A percentile compares a stretch with the other conserved stretches of the same genome.
Evolutionary conservation across 176 grass and related monocot species (phyloP).

Genomic region (Carex scoparia): DNA sequence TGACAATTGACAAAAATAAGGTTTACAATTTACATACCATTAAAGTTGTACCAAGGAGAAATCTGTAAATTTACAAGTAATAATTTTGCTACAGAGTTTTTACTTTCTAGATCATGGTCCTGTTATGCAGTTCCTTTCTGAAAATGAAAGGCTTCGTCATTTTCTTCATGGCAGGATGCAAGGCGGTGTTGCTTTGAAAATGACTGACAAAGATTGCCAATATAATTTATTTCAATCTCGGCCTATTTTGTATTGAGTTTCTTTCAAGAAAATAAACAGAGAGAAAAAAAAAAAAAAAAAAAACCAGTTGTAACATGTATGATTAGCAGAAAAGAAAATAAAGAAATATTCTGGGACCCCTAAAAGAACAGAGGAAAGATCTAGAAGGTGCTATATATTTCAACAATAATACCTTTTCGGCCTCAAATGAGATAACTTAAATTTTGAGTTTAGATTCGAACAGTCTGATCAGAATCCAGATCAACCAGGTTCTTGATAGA

Average conservation of each 20-base stretch:
- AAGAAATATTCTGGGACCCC: neutral
- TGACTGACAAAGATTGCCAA: conserved; percentile 11
- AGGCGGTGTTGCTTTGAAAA: neutral
- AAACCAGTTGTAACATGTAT: neutral
- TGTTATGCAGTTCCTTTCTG: neutral
- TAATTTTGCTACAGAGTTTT: neutral
- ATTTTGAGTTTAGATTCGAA: too few relatives aligned
- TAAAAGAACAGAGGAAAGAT: neutral
- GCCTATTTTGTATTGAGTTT: neutral
- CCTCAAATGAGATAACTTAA: too few relatives aligned
- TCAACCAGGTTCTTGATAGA: too few relatives aligned
- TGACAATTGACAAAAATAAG: neutral
- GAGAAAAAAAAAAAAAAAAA: neutral
- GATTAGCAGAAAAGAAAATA: neutral
- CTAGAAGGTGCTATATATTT: neutral
- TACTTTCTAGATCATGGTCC: neutral
- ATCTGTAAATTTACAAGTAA: neutral
- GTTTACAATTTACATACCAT: neutral
- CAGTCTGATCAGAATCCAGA: too few relatives aligned
- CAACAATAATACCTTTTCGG: too few relatives aligned
- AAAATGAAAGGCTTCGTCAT: conserved; percentile 15
- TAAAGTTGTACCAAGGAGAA: neutral
- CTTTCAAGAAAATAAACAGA: neutral
- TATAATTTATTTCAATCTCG: neutral
- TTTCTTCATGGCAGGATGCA: conserved; percentile 24